Conservation (phyloP, 352 stramenopile genomes). For the Phytophthora pluvialis region DNA sequence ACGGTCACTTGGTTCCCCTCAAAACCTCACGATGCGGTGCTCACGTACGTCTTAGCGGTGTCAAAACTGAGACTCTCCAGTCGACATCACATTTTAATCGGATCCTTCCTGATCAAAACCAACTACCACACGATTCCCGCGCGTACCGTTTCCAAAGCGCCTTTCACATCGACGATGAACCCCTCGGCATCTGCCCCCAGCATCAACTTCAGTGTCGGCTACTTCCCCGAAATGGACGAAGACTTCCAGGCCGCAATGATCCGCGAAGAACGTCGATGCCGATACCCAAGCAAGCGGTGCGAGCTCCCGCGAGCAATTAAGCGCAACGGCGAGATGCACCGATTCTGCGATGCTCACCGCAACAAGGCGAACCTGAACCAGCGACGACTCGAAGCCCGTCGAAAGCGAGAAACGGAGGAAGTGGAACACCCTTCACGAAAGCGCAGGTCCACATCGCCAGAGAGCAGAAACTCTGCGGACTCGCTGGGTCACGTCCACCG, state of each 20-base stretch:
- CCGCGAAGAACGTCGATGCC: slow-evolving; percentile 32
- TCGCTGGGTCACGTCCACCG: neutral
- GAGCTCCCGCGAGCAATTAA: slow-evolving; percentile 46
- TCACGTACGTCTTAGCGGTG: neutral
- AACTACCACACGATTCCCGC: neutral
- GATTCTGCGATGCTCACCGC: slow-evolving; percentile 54
- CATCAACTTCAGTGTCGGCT: slow-evolving; percentile 9
- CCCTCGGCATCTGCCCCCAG: neutral
- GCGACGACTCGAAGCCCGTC: slow-evolving; percentile 47
- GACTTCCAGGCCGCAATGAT: slow-evolving; percentile 2
- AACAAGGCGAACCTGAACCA: slow-evolving; percentile 62
- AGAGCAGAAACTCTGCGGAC: neutral
- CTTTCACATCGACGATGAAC: slow-evolving; percentile 14
- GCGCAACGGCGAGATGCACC: slow-evolving; percentile 48
- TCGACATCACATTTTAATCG: slow-evolving; percentile 16
- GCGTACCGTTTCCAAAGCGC: neutral
- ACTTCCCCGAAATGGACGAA: slow-evolving; percentile 5
- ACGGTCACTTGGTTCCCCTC: neutral
- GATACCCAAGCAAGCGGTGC: slow-evolving; percentile 50
- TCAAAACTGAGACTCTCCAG: neutral
- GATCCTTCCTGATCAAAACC: slow-evolving; percentile 10
- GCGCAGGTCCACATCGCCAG: slow-evolving; percentile 7
- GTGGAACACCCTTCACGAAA: neutral
- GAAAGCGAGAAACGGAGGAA: slow-evolving; percentile 27
- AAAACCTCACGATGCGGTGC: neutral